phyloP scores from a whole-genome alignment of 2,329 filamentous ascomycete genomes.

The Aspergillus pseudoterreus region DNA sequence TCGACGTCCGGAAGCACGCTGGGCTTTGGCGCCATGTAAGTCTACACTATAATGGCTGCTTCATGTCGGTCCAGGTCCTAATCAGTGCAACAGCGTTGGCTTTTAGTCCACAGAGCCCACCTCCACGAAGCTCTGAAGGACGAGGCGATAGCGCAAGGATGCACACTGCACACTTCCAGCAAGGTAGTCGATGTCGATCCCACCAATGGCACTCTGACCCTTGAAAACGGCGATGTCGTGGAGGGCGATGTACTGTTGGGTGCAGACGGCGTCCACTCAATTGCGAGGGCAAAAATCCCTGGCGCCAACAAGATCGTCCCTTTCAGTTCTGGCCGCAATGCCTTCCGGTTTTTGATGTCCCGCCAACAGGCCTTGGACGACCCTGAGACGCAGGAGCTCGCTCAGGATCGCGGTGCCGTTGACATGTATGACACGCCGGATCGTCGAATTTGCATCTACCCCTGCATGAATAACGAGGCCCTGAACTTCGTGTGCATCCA shows the following conservation, averaged over 20 bases:
- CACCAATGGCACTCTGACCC: conserved; percentile 37
- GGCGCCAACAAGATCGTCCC: conserved; percentile 30
- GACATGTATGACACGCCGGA: conserved; percentile 44
- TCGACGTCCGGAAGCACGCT: conserved; percentile 16
- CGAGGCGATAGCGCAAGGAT: conserved; percentile 38
- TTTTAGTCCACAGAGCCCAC: conserved; percentile 51
- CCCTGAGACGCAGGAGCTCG: conserved; percentile 38
- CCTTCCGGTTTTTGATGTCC: conserved; percentile 55
- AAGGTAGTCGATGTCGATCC: conserved; percentile 46
- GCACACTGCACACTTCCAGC: conserved; percentile 44
- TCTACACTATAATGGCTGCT: background rate
- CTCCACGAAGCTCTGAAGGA: conserved; percentile 53
- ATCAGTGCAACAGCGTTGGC: conserved; percentile 39
- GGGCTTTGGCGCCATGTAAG: conserved; percentile 29
- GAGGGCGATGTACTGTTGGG: conserved; percentile 52
- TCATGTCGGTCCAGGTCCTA: background rate
- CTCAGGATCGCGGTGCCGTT: conserved; percentile 36
- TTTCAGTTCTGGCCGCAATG: conserved; percentile 52
- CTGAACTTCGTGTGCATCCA: conserved; percentile 55
- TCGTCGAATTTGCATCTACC: conserved; percentile 47
- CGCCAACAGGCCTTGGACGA: conserved; percentile 41
- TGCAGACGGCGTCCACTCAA: conserved; percentile 51
- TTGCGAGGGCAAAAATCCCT: conserved; percentile 24
- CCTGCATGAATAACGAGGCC: conserved; percentile 43
- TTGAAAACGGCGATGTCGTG: conserved; percentile 44